These are phyloP conservation scores for Globisporangium recalcitrans DNA, from an alignment of 352 stramenopile genomes.

Conservation along the genomic window DNA sequence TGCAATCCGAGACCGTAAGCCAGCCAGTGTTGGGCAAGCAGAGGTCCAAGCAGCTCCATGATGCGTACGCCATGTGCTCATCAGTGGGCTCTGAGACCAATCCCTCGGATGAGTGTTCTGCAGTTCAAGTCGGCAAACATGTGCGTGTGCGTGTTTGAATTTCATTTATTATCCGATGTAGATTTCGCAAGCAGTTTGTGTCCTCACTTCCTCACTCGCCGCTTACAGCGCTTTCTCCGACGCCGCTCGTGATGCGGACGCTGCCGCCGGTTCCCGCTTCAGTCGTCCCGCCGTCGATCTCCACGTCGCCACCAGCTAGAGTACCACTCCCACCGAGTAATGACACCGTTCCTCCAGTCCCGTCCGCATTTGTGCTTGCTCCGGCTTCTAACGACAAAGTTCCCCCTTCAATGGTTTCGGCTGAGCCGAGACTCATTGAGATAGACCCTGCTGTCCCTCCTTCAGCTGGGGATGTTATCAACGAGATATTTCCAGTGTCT, in stretches of 20 bases:
- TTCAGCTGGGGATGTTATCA: constrained; percentile 24
- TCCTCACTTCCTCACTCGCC: constrained; percentile 20
- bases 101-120: not conserved
- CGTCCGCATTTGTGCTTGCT: constrained; percentile 14
- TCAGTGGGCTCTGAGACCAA: too few species aligned
- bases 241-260: constrained; percentile 27
- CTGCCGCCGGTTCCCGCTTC: constrained; percentile 11
- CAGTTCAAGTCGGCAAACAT: not conserved
- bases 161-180: constrained; percentile 9
- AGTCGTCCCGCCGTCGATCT: constrained; percentile 22
- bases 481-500: constrained; percentile 26
- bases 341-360: constrained; percentile 24
- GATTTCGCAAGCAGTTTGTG: too few species aligned
- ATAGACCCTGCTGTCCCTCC: constrained; percentile 28
- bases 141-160: not conserved
- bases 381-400: constrained; percentile 24
- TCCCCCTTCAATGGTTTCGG: constrained; percentile 21
- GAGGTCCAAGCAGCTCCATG: not conserved
- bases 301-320: constrained; percentile 20
- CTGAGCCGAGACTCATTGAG: constrained; percentile 24
- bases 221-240: constrained; percentile 11
- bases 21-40: not conserved
- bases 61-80: too few species aligned
- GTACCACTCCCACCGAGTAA: constrained; percentile 21
- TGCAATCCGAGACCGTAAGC: not conserved